These are phyloP conservation scores for Eutrema heterophyllum DNA, from an alignment of 345 rosid species.

Conservation along the genomic window DNA sequence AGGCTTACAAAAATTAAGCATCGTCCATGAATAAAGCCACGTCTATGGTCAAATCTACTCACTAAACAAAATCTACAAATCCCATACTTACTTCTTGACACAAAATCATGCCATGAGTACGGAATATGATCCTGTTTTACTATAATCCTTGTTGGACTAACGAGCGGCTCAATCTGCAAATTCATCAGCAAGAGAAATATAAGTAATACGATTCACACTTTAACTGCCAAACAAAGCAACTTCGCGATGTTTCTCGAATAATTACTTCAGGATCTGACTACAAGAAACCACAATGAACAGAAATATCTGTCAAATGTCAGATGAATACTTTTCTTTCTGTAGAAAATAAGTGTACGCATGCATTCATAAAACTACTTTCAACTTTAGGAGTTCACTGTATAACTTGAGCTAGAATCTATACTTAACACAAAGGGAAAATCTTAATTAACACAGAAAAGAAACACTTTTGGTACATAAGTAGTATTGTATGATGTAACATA, in stretches of 20 bases:
- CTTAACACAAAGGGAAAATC: background rate
- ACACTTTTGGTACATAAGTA: background rate
- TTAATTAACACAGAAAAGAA: background rate
- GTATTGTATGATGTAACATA: background rate
- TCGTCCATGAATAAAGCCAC: background rate
- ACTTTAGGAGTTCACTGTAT: background rate
- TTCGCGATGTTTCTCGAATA: background rate
- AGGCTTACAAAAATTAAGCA: constrained; percentile 3
- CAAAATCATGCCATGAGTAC: constrained; percentile 98
- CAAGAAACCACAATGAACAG: constrained; percentile 10
- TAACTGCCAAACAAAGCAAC: constrained; percentile 8
- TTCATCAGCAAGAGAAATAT: constrained; percentile 8
- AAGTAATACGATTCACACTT: constrained; percentile 1
- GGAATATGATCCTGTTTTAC: constrained; percentile 41
- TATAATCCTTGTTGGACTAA: constrained; percentile 63
- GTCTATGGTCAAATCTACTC: background rate
- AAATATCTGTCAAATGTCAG: background rate
- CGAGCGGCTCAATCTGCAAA: constrained; percentile 83
- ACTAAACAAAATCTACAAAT: background rate
- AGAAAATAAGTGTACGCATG: background rate
- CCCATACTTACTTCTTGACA: constrained; percentile 59
- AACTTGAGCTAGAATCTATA: background rate
- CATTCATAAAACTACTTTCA: constrained; percentile 7
- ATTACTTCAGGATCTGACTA: constrained; percentile 10
- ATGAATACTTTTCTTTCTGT: background rate